Evolutionary conservation across 768 basidiomycete species (phyloP), one percentile per base, ranked within the genome.

Genomic region (Auricularia cornea): DNA sequence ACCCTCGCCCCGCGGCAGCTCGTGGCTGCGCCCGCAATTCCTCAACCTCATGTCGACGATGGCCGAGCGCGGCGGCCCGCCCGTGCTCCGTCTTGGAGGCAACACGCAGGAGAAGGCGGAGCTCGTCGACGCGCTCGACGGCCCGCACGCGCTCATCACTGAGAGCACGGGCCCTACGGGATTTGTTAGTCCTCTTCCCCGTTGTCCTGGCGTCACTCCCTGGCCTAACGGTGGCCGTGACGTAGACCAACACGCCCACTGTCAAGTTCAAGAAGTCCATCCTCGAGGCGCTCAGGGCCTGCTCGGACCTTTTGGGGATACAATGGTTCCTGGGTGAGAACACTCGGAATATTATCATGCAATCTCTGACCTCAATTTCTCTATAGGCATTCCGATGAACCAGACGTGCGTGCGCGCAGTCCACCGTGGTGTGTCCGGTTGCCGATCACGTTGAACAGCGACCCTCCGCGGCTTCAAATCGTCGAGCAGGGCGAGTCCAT

Each of bases 11-110:
- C 8, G 8, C 8, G 38, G 8, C 41, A 69, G 72, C 2, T 66
- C 64, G 31, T 68, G 70, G 29, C 66, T 79, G 31, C 72, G 74
- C 61, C 70, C 72, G 1, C 74, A 76, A 0, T 90, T 92, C 75
- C 80, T 92, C 20, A 92, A 93, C 70, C 77, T 92, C 35, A 83
- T 94, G 79, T 79, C 83, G 4, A 88, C 88, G 66, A 76, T 94
- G 20, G 78, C 77, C 59, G 78, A 83, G 66, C 80, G 91, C 30
- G 81, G 82, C 2, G 89, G 89, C 2, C 69, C 73, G 2, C 83
- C 90, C 6, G 74, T 80, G 14, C 73, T 92, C 20, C 83, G 90
- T 60, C 77, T 92, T 1, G 90, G 91, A 28, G 90, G 90, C 56
- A 92, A 92, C 73, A 86, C 87, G 0, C 91, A 92, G 70, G 91